Base-by-base conservation (phyloP, 179 eudicot genomes). In the Corrigiola litoralis region DNA sequence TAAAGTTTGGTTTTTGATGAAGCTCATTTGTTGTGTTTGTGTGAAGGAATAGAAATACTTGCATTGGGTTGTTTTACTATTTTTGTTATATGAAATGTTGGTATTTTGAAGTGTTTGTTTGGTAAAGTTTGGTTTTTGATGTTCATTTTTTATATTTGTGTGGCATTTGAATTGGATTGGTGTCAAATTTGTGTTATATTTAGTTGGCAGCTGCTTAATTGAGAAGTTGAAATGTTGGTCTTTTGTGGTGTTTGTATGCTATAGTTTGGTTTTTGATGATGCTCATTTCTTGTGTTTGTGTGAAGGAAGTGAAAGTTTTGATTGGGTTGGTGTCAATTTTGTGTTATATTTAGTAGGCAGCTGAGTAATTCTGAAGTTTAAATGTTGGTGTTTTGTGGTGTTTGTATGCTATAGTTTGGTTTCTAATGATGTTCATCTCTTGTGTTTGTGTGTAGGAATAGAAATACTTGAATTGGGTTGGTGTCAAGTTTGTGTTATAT, bases 231-330 rank as follows among this genome's bases (percentile, higher is more conserved):
- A 14, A 54, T 13, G 21, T 9, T 45, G 9, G 20, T 20, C 1
- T 9, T 14, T 51, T 2, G 8, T 25, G 38, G 40, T 23, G 33
- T 55, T 54, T 45, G 6, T 0, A 3, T 45, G 9, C 14, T 29
- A 13, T 34, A 33, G 27, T 67, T 57, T 36, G 36, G 71, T 46
- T 67, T 40, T 57, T 57, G 60, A 44, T 45, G 20, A 47, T 14
- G 24, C 42, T 14, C 25, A 29, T 58, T 55, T 13, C 17, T 6
- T 29, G 14, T 34, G 34, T 46, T 68, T 13, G 38, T 12, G 17
- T 66, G 46, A 16, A 6, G 13, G 8, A 31, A 31, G 9, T 62
- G 55, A 46, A 29, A 28, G 29, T 1, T 31, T 64, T 5, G 4
- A 5, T 21, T 21, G 67, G 44, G 33, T 54, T 56, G 14, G 17